A percentile compares a stretch with the other conserved stretches of the same genome.
These are phyloP conservation scores for Pichia exigua DNA, from an alignment of 805 yeast genomes.

Conservation along the genomic window DNA sequence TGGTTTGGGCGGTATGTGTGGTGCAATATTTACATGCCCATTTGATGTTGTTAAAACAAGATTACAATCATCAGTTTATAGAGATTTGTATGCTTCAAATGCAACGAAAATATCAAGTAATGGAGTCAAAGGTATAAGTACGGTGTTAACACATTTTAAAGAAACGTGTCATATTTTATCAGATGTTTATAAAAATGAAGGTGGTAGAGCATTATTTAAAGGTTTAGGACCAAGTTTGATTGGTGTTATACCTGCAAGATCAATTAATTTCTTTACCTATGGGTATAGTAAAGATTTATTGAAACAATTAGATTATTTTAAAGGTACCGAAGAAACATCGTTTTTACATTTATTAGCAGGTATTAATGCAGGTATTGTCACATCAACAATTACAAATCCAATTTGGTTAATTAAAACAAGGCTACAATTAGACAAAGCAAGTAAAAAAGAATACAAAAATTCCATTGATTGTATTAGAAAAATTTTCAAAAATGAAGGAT, in stretches of 20 bases:
- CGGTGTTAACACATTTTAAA: slow-evolving; percentile 54
- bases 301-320: slow-evolving; percentile 49
- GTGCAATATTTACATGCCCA: slow-evolving; percentile 91
- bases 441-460: slow-evolving; percentile 58
- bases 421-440: slow-evolving; percentile 77
- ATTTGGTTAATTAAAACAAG: slow-evolving; percentile 96
- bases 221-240: slow-evolving; percentile 96
- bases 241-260: slow-evolving; percentile 97
- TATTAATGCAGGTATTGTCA: slow-evolving; percentile 84
- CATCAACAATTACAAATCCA: slow-evolving; percentile 95
- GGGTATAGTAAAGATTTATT: slow-evolving; percentile 83
- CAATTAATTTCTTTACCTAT: slow-evolving; percentile 92
- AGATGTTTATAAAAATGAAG: slow-evolving; percentile 67
- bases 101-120: background rate
- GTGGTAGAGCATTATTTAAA: slow-evolving; percentile 77
- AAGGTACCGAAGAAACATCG: slow-evolving; percentile 67
- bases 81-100: slow-evolving; percentile 36
- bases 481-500: slow-evolving; percentile 69
- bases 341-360: slow-evolving; percentile 85
- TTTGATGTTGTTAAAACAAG: slow-evolving; percentile 94
- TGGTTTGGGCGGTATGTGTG: slow-evolving; percentile 96
- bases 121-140: background rate
- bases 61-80: slow-evolving; percentile 81
- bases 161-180: slow-evolving; percentile 74
- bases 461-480: slow-evolving; percentile 77